A percentile compares a stretch with the other conserved stretches of the same genome.
These are phyloP conservation scores for Malus fusca DNA, from an alignment of 306 rosid genomes.

Conservation along the genomic window DNA sequence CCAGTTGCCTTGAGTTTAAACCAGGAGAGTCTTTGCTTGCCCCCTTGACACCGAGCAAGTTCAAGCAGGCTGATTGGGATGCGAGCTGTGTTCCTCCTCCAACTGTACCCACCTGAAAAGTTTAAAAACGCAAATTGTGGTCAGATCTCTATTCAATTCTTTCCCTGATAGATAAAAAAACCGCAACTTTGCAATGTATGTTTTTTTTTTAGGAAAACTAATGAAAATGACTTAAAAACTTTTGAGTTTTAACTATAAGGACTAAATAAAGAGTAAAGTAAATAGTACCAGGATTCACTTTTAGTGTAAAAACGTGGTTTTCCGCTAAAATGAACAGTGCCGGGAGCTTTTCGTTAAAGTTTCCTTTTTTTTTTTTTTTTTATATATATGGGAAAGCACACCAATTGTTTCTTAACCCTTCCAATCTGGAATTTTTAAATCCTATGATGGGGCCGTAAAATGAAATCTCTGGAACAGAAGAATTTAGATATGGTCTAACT, in stretches of 20 bases:
- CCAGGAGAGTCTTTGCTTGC: slow-evolving; percentile 21
- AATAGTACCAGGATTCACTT: too few species aligned
- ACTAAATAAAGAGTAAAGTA: too few species aligned
- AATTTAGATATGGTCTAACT: not conserved
- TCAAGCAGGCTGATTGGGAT: slow-evolving; percentile 22
- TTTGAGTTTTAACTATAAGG: too few species aligned
- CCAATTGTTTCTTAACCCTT: not conserved
- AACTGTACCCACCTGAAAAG: slow-evolving; percentile 22
- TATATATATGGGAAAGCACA: not conserved
- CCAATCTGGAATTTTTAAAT: not conserved
- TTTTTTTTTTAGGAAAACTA: too few species aligned
- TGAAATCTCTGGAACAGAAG: not conserved
- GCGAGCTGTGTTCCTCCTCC: slow-evolving; percentile 32
- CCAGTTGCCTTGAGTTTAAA: slow-evolving; percentile 19
- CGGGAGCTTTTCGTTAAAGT: too few species aligned
- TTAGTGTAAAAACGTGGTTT: too few species aligned
- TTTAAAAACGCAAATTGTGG: not conserved
- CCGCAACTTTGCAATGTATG: not conserved
- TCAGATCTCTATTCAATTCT: not conserved
- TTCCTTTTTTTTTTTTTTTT: too few species aligned
- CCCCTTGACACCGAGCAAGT: slow-evolving; percentile 20
- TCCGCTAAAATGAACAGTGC: too few species aligned
- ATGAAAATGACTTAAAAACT: too few species aligned
- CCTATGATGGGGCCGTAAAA: not conserved
- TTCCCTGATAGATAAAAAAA: not conserved